phyloP scores from a whole-genome alignment of 2,329 filamentous ascomycete genomes.

The Boeremia exigua region DNA sequence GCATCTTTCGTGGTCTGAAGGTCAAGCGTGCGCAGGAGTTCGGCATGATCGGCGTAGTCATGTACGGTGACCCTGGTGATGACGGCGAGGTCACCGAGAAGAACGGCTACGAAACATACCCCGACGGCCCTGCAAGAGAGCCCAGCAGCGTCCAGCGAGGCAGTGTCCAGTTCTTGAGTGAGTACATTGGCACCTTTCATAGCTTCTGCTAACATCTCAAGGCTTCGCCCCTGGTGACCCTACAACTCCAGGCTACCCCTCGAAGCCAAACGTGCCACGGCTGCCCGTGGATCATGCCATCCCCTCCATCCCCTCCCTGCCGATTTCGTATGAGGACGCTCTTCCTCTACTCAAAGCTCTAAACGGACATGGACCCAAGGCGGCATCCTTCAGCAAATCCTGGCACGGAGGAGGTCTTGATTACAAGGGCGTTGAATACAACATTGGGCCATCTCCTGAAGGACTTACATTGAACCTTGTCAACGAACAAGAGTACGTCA shows the following conservation, averaged over 20 bases:
- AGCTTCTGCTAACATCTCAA: slow-evolving; percentile 37
- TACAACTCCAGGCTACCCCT: slow-evolving; percentile 92
- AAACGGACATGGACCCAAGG: slow-evolving; percentile 84
- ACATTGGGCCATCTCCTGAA: slow-evolving; percentile 81
- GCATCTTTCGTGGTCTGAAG: slow-evolving; percentile 87
- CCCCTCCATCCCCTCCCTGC: slow-evolving; percentile 86
- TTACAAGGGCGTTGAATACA: slow-evolving; percentile 84
- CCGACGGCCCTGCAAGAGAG: slow-evolving; percentile 83
- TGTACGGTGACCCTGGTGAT: slow-evolving; percentile 89
- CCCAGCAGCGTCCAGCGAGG: slow-evolving; percentile 90
- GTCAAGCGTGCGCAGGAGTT: slow-evolving; percentile 90
- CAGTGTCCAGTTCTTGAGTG: slow-evolving; percentile 70
- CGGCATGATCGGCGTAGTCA: slow-evolving; percentile 82
- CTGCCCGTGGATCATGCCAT: slow-evolving; percentile 72
- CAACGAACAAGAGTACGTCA: slow-evolving; percentile 59
- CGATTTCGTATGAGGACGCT: slow-evolving; percentile 87
- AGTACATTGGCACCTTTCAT: slow-evolving; percentile 14
- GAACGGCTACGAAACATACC: slow-evolving; percentile 81
- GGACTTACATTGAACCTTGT: slow-evolving; percentile 61
- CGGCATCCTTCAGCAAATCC: slow-evolving; percentile 72
- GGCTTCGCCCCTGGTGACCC: slow-evolving; percentile 73
- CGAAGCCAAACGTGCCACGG: slow-evolving; percentile 84
- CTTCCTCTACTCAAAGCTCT: slow-evolving; percentile 87
- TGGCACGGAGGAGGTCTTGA: slow-evolving; percentile 77
- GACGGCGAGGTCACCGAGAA: slow-evolving; percentile 82